Percentiles rank a stretch among this genome's conserved stretches.
Evolutionary conservation across 2,329 filamentous ascomycete genomes (phyloP).

Genomic region (Aspergillus pseudoviridinutans): DNA sequence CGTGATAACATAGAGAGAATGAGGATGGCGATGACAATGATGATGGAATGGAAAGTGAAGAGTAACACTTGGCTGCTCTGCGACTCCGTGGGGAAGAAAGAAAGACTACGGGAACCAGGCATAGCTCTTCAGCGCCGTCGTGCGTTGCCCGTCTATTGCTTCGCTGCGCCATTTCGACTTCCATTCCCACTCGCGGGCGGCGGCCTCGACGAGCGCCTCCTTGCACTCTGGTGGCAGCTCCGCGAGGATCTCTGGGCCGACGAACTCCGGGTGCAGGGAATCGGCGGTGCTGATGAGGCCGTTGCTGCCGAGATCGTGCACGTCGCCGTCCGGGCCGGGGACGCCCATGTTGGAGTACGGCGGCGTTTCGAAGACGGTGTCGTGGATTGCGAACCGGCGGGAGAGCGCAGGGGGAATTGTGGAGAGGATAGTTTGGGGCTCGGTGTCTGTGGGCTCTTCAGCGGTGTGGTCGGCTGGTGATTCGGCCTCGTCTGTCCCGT

Average conservation of each 20-base stretch:
- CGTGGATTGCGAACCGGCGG: conserved; percentile 61
- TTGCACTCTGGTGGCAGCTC: conserved; percentile 55
- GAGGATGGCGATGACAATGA: neutral
- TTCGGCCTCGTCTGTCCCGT: conserved; percentile 23
- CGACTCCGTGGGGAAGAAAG: neutral
- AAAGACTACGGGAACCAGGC: conserved; percentile 35
- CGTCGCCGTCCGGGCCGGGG: conserved; percentile 48
- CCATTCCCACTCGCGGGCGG: conserved; percentile 65
- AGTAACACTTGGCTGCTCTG: too few species aligned
- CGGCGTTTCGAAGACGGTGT: conserved; percentile 57
- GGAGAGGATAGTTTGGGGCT: conserved; percentile 44
- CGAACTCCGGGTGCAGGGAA: conserved; percentile 33
- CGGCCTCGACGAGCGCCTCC: conserved; percentile 65
- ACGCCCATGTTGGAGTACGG: conserved; percentile 55
- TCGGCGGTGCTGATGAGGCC: conserved; percentile 36
- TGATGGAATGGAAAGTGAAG: neutral
- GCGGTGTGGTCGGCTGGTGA: conserved; percentile 2
- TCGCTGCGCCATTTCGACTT: conserved; percentile 72
- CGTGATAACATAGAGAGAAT: conserved; percentile 5
- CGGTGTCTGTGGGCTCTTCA: conserved; percentile 6
- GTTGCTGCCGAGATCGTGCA: conserved; percentile 40
- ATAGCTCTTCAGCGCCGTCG: conserved; percentile 34
- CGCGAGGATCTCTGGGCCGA: conserved; percentile 38
- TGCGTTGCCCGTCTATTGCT: conserved; percentile 46
- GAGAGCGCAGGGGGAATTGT: conserved; percentile 54